Percentiles rank a stretch among this genome's conserved stretches.
Conservation (phyloP, 2,329 filamentous ascomycete species). For the Venturia effusa region DNA sequence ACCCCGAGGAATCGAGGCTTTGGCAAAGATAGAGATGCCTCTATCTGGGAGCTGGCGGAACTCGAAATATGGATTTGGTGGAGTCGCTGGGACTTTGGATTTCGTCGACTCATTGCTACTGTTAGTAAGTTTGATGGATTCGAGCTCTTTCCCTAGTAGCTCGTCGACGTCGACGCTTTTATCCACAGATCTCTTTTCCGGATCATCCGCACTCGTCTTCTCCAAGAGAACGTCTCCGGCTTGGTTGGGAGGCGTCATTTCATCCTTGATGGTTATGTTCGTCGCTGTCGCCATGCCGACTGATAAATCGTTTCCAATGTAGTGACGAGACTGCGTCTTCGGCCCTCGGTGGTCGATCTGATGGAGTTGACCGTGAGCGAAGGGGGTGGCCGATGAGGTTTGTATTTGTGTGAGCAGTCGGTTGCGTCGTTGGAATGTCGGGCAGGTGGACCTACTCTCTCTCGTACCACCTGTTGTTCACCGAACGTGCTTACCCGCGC, state of each 20-base stretch:
- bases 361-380: neutral
- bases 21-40: slow-evolving; percentile 5
- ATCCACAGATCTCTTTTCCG: neutral
- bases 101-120: neutral
- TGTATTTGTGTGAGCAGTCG: neutral
- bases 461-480: too few relatives aligned
- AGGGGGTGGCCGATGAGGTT: neutral
- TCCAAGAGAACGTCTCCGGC: neutral
- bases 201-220: neutral
- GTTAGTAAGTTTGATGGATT: neutral
- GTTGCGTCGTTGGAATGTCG: neutral
- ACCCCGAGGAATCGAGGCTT: neutral
- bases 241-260: neutral
- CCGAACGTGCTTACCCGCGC: neutral
- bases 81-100: neutral
- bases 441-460: too few relatives aligned
- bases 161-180: neutral
- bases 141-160: neutral
- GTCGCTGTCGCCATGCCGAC: neutral
- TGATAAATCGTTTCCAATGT: neutral
- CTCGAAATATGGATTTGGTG: slow-evolving; percentile 17
- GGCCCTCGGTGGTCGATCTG: neutral
- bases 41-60: neutral
- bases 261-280: neutral
- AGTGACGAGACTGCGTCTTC: neutral